Evolutionary conservation across 345 rosid species (phyloP), one percentile per base, ranked within the genome.

Genomic region (Eucalyptus erythrocorys): DNA sequence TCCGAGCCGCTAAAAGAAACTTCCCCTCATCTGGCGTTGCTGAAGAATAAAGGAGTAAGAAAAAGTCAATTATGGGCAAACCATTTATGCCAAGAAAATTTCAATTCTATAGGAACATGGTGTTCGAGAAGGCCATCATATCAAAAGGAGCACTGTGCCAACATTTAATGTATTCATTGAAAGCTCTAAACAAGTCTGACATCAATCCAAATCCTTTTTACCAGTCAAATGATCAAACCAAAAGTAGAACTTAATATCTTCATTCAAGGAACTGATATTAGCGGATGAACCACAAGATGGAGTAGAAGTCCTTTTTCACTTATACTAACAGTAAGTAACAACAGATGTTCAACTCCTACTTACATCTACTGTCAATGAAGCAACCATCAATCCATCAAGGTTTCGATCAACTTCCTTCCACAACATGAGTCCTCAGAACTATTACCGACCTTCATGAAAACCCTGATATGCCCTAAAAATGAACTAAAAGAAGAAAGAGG

Each of bases 1-100:
- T 95, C 85, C 97, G 91, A 80, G 99, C 99, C 19, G 99, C 99
- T 89, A 97, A 94, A 88, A 97, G 98, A 94, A 97, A 95, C 94
- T 97, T 97, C 85, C 98, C 98, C 91, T 94, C 93, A 66, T 97
- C 98, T 61, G 93, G 92, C 49, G 93, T 92, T 88, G 99, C 99
- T 97, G 93, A 66, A 82, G 87, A 57, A 81, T 49, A 90, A 57
- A 88, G 50, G 47, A 40, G 84, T 40, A 76, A 76, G 27, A 76
- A 21, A 40, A 11, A 21, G 47, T 76, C 47, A 40, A 40, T 76
- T 26, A 76, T 21, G 43, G 30, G 84, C 47, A 40, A 40, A 76
- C 15, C 47, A 21, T 76, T 76, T 40, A 76, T 76, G 47, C 47
- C 47, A 76, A 40, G 84, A 40, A 43, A 21, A 76, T 40, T 76